phyloP scores from a whole-genome alignment of 345 rosid genomes.

The Aegle marmelos region DNA sequence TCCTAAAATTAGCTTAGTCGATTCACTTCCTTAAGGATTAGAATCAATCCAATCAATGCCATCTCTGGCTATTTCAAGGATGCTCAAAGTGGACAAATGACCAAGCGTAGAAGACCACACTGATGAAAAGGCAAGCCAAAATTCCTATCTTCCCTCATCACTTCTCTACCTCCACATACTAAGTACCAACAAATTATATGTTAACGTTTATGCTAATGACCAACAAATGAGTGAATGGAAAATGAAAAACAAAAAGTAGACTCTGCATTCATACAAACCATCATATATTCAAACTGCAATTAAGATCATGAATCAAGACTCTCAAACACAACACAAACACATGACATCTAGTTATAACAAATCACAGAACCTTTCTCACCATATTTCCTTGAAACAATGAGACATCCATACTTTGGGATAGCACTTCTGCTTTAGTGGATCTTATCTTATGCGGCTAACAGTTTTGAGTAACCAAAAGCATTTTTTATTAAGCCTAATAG shows the following conservation, averaged over 20 bases:
- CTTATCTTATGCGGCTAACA: slow-evolving; percentile 1
- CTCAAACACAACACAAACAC: not conserved
- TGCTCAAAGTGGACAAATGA: not conserved
- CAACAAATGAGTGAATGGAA: not conserved
- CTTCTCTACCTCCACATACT: not conserved
- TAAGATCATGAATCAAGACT: not conserved
- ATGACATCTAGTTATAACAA: not conserved
- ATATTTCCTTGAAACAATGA: not conserved
- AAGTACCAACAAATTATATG: not conserved
- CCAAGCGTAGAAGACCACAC: not conserved
- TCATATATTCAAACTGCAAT: not conserved
- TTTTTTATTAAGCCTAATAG: not conserved
- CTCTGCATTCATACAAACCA: not conserved
- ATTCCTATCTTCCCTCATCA: not conserved
- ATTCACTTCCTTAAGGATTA: not conserved
- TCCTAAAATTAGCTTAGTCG: not conserved
- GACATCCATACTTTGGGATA: not conserved
- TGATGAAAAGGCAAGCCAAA: not conserved
- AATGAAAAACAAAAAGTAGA: not conserved
- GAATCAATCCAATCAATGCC: not conserved
- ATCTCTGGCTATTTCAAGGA: not conserved
- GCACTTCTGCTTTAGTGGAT: not conserved
- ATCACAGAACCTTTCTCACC: not conserved
- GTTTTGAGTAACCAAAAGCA: not conserved
- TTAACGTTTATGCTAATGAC: not conserved